These are phyloP conservation scores for Geotrichum cucujoidarum DNA, from an alignment of 1,139 yeast genomes.

Conservation along the genomic window DNA sequence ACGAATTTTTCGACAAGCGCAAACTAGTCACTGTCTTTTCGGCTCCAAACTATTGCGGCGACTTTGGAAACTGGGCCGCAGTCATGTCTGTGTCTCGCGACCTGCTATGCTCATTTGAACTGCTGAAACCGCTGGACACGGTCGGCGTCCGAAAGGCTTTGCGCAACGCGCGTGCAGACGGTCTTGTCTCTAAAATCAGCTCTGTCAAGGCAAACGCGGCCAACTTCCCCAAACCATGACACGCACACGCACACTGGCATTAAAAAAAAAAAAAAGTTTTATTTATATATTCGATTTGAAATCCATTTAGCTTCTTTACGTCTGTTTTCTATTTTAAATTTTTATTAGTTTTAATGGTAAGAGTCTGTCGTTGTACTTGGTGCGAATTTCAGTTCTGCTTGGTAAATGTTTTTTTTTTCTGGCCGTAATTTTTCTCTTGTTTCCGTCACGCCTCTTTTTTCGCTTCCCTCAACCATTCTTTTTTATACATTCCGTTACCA, in stretches of 20 bases:
- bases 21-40: constrained; percentile 91
- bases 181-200: constrained; percentile 16
- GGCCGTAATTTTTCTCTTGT: background rate
- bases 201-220: constrained; percentile 6
- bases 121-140: constrained; percentile 86
- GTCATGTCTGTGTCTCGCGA: constrained; percentile 98
- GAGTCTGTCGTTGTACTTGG: background rate
- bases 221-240: constrained; percentile 1
- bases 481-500: background rate
- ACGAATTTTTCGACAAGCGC: constrained; percentile 92
- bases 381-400: background rate
- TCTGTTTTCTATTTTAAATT: background rate
- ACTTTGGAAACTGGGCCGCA: constrained; percentile 97
- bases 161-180: constrained; percentile 13
- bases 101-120: constrained; percentile 93
- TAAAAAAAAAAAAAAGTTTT: no score
- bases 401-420: background rate
- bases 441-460: background rate
- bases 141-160: constrained; percentile 18
- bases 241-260: no score
- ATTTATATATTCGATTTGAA: background rate
- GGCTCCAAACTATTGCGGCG: constrained; percentile 98
- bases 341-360: background rate
- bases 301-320: background rate
- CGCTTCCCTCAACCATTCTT: background rate